phyloP scores from a whole-genome alignment of 2,329 filamentous ascomycete species.

The Grosmannia clavigera region DNA sequence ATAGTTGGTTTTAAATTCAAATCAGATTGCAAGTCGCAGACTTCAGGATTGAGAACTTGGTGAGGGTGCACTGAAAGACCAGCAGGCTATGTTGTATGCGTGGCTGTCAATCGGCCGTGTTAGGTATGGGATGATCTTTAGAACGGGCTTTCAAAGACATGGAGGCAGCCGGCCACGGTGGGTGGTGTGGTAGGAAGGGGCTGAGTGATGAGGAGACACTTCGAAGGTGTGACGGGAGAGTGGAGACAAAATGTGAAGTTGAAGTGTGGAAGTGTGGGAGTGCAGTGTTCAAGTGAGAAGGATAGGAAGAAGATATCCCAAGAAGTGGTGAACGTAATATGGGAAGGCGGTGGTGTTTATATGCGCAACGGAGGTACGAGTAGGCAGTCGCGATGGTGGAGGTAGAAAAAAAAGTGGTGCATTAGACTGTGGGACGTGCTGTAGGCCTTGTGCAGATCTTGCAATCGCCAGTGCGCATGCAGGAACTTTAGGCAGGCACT shows the following conservation, averaged over 20 bases:
- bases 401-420: neutral
- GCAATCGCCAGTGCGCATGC: neutral
- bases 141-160: conserved; percentile 21
- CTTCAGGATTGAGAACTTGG: neutral
- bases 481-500: neutral
- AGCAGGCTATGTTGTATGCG: neutral
- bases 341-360: neutral
- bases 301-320: neutral
- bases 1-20: neutral
- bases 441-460: neutral
- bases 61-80: neutral
- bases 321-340: neutral
- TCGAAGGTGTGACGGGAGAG: neutral
- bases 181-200: neutral
- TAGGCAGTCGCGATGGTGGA: neutral
- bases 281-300: neutral
- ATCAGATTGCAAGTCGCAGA: neutral
- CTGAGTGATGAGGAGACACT: neutral
- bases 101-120: conserved; percentile 23
- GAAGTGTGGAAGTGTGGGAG: neutral
- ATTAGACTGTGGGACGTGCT: neutral
- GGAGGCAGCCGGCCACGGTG: conserved; percentile 7
- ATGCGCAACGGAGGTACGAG: neutral
- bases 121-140: conserved; percentile 18
- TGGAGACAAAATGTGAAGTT: neutral